Conservation (phyloP, 495 filamentous ascomycete genomes). For the Xylaria castorea region DNA sequence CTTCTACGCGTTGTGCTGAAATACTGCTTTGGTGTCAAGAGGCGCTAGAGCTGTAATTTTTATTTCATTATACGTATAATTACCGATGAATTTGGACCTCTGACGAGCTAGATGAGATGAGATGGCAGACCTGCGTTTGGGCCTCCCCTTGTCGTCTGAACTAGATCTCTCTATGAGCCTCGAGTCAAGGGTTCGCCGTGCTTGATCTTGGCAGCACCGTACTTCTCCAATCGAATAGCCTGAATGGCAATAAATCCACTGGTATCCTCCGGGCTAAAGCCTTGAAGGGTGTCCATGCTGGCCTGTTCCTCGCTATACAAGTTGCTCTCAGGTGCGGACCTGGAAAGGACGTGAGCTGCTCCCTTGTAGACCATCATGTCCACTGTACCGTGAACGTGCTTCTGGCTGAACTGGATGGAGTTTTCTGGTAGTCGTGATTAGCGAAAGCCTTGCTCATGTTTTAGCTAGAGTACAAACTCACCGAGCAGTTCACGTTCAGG, state of each 20-base stretch:
- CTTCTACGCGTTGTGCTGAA: conserved; percentile 10
- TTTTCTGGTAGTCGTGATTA: conserved; percentile 11
- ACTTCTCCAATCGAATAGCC: conserved; percentile 81
- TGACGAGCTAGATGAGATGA: conserved; percentile 11
- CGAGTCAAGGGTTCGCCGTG: conserved; percentile 44
- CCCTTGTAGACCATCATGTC: conserved; percentile 25
- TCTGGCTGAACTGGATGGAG: conserved; percentile 42
- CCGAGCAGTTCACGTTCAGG: conserved; percentile 72
- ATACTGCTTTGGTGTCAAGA: conserved; percentile 5
- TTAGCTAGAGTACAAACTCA: conserved; percentile 43
- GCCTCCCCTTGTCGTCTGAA: conserved; percentile 5
- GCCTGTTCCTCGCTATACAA: too few relatives aligned
- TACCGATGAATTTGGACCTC: conserved; percentile 11
- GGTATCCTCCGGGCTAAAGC: too few relatives aligned
- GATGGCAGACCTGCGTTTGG: conserved; percentile 6
- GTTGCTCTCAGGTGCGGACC: conserved; percentile 13
- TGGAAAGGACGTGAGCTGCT: conserved; percentile 12
- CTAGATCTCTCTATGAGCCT: conserved; percentile 9
- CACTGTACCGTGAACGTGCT: conserved; percentile 42
- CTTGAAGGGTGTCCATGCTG: too few relatives aligned
- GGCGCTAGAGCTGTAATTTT: background rate
- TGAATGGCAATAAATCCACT: conserved; percentile 74
- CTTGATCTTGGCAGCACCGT: conserved; percentile 66
- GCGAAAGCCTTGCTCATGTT: conserved; percentile 8
- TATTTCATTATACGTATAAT: conserved; percentile 13